These are phyloP conservation scores for Trichophaea hybrida DNA, from an alignment of 2,329 filamentous ascomycete species.

Conservation along the genomic window DNA sequence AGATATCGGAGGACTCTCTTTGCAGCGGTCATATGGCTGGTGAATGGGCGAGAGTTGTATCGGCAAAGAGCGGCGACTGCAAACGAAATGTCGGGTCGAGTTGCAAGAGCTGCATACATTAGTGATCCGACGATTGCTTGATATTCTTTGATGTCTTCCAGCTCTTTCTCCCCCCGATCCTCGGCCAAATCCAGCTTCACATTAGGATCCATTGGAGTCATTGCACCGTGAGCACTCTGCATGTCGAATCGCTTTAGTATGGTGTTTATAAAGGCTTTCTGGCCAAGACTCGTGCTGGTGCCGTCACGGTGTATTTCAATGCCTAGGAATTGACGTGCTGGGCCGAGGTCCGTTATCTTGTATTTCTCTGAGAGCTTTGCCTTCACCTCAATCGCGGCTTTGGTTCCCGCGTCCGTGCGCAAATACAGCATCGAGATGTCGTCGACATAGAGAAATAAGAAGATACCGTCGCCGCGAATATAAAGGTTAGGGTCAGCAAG, in stretches of 20 bases:
- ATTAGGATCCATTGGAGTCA: background rate
- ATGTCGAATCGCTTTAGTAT: background rate
- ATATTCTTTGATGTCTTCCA: background rate
- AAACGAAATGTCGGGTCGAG: background rate
- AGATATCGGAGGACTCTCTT: background rate
- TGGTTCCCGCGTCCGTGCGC: background rate
- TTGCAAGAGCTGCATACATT: background rate
- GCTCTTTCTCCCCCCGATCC: background rate
- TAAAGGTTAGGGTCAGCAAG: background rate
- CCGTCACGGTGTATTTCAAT: slow-evolving; percentile 19
- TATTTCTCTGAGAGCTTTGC: slow-evolving; percentile 12
- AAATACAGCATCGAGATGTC: background rate
- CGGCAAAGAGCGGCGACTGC: background rate
- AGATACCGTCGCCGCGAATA: background rate
- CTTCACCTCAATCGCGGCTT: background rate
- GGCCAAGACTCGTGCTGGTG: background rate
- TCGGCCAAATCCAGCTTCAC: background rate
- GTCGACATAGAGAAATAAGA: background rate
- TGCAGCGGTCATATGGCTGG: background rate
- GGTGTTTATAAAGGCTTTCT: background rate
- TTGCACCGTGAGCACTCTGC: background rate
- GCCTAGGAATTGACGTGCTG: slow-evolving; percentile 24
- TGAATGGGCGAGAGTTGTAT: background rate
- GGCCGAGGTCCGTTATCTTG: slow-evolving; percentile 27
- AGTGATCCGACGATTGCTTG: background rate